These are phyloP conservation scores for Nicotiana benthamiana DNA, from an alignment of 257 asterid genomes.

Conservation along the genomic window DNA sequence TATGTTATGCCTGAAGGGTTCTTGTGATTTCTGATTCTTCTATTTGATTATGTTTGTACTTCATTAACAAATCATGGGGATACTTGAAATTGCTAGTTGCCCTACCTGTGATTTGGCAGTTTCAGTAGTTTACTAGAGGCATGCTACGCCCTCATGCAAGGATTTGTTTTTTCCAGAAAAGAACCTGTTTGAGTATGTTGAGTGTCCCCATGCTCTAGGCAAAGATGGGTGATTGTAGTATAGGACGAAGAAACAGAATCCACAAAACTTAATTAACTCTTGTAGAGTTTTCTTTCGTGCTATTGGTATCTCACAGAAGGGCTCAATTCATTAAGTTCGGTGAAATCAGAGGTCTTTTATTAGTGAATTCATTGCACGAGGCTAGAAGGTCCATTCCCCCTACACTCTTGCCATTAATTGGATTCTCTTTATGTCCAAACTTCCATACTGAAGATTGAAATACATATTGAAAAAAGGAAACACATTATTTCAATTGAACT, in stretches of 20 bases:
- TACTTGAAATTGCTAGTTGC: neutral
- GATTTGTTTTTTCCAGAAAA: neutral
- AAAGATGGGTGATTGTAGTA: neutral
- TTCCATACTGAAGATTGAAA: neutral
- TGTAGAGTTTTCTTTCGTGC: neutral
- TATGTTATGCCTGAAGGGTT: neutral
- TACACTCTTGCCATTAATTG: neutral
- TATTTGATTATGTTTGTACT: neutral
- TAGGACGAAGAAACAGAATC: neutral
- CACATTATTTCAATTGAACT: neutral
- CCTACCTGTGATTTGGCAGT: neutral
- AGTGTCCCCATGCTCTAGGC: neutral
- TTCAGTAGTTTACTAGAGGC: neutral
- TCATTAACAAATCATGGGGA: neutral
- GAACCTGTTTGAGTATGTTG: neutral
- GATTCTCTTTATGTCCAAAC: neutral
- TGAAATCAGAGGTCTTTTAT: neutral
- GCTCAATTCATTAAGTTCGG: neutral
- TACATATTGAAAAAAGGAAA: neutral
- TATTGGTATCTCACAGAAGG: neutral
- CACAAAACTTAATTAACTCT: neutral
- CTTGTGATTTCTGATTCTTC: neutral
- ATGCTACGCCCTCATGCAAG: neutral
- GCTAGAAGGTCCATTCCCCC: neutral
- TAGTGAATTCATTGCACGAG: neutral